Conservation (phyloP, 2,329 filamentous ascomycete genomes). For the Aspergillus melleus region DNA sequence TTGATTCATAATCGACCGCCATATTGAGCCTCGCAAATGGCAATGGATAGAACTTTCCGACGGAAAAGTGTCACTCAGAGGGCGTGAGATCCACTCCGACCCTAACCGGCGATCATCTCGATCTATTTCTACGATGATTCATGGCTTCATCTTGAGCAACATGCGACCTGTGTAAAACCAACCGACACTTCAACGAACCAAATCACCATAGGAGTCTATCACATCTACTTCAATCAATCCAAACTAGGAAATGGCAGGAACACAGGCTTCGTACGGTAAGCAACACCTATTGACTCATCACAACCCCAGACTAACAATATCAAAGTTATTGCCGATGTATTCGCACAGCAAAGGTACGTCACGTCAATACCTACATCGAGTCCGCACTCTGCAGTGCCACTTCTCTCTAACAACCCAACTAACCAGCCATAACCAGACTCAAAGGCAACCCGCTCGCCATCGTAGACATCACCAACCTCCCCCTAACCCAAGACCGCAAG, state of each 20-base stretch:
- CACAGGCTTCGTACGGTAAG: not conserved
- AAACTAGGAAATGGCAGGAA: not conserved
- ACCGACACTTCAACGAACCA: too few relatives aligned
- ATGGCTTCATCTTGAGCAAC: not conserved
- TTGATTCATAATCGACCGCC: not conserved
- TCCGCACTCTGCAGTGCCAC: too few relatives aligned
- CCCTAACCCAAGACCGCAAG: conserved; percentile 54
- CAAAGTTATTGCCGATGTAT: not conserved
- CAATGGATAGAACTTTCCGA: not conserved
- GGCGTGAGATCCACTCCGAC: not conserved
- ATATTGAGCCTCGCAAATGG: not conserved
- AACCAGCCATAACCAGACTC: not conserved
- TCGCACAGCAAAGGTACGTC: not conserved
- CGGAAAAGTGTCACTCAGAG: not conserved
- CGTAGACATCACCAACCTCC: not conserved
- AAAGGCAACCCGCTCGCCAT: conserved; percentile 8
- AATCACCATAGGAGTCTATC: not conserved
- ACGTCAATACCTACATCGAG: too few relatives aligned
- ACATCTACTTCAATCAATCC: not conserved
- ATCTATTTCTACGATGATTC: not conserved
- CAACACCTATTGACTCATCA: not conserved
- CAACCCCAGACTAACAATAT: not conserved
- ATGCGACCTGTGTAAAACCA: not conserved
- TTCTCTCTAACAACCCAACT: not conserved
- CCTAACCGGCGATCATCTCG: not conserved